Conservation (phyloP, 2,329 filamentous ascomycete genomes). For the Arachnopeziza araneosa region DNA sequence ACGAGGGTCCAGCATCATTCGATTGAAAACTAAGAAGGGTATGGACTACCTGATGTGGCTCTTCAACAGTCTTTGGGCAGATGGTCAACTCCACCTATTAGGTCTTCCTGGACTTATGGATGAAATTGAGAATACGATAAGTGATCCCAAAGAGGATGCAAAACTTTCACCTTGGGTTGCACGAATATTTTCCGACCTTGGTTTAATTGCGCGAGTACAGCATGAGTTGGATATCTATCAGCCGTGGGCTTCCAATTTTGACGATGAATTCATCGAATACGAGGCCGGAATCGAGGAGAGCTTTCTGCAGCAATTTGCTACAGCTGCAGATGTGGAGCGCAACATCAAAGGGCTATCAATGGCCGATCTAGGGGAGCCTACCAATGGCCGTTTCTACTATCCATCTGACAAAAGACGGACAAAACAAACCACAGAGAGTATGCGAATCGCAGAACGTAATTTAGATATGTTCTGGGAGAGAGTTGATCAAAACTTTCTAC, state of each 20-base stretch:
- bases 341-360: neutral
- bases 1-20: conserved; percentile 20
- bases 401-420: conserved; percentile 43
- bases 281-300: conserved; percentile 2
- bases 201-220: conserved; percentile 10
- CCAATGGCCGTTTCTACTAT: conserved; percentile 31
- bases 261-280: conserved; percentile 2
- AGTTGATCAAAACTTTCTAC: conserved; percentile 25
- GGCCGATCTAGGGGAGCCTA: conserved; percentile 9
- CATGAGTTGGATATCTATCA: conserved; percentile 19
- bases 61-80: conserved; percentile 10
- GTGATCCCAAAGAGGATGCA: conserved; percentile 12
- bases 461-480: conserved; percentile 43
- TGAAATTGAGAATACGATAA: conserved; percentile 13
- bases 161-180: conserved; percentile 18
- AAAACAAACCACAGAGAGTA: conserved; percentile 37
- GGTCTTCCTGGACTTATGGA: conserved; percentile 16
- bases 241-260: conserved; percentile 17
- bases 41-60: conserved; percentile 7
- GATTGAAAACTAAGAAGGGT: conserved; percentile 2
- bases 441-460: conserved; percentile 42
- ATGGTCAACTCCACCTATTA: conserved; percentile 1
- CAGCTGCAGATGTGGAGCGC: too few relatives aligned
- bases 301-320: neutral
- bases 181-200: conserved; percentile 10